These are phyloP conservation scores for Penicillium roqueforti DNA, from an alignment of 495 filamentous ascomycete species.

Conservation along the genomic window DNA sequence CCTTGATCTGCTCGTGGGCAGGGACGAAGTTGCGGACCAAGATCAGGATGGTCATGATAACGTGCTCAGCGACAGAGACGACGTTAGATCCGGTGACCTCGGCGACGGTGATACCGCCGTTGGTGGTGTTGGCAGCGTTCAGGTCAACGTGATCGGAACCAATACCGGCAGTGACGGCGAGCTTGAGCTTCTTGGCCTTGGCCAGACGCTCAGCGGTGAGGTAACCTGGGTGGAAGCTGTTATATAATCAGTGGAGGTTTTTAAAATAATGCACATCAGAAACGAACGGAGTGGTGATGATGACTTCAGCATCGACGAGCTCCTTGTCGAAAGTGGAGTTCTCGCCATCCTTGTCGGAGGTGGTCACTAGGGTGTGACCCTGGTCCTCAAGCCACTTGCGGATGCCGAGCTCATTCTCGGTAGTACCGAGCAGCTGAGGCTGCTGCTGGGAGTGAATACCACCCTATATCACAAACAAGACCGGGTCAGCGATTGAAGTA, in stretches of 20 bases:
- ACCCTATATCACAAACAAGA: slow-evolving; percentile 44
- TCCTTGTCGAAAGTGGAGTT: slow-evolving; percentile 92
- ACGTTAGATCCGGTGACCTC: slow-evolving; percentile 96
- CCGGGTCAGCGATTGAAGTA: slow-evolving; percentile 11
- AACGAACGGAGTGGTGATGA: slow-evolving; percentile 96
- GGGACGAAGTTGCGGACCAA: slow-evolving; percentile 98
- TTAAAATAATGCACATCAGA: not conserved
- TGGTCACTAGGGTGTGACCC: slow-evolving; percentile 94
- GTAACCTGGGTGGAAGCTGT: slow-evolving; percentile 97
- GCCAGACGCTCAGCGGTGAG: slow-evolving; percentile 93
- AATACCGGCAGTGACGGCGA: slow-evolving; percentile 94
- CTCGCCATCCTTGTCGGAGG: slow-evolving; percentile 93
- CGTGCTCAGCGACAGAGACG: slow-evolving; percentile 88
- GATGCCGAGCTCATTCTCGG: slow-evolving; percentile 95
- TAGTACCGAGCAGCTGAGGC: slow-evolving; percentile 84
- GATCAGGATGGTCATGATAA: slow-evolving; percentile 96
- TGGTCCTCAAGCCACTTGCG: slow-evolving; percentile 94
- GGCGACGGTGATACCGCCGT: slow-evolving; percentile 94
- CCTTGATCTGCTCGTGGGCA: slow-evolving; percentile 86
- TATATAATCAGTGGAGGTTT: slow-evolving; percentile 18
- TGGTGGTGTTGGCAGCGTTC: slow-evolving; percentile 95
- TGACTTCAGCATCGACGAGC: slow-evolving; percentile 93
- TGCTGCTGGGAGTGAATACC: slow-evolving; percentile 68
- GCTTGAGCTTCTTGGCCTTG: slow-evolving; percentile 98
- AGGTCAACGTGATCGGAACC: slow-evolving; percentile 98